Conservation (phyloP, 129 eudicot species). For the Escallonia rubra region DNA sequence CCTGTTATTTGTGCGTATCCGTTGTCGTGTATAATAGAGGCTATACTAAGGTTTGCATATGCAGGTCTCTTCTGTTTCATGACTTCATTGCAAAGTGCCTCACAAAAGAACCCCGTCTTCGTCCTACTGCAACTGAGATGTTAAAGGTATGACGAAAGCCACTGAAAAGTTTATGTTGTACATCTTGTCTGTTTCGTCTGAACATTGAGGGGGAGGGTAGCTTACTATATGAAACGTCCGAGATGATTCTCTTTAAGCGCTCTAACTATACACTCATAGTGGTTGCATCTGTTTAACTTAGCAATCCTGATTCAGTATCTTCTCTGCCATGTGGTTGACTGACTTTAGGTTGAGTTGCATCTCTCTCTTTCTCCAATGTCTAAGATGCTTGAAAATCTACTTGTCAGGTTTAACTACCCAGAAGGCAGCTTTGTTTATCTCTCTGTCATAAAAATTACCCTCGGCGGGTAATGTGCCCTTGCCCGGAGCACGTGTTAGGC, state of each 20-base stretch:
- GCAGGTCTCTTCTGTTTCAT: conserved; percentile 97
- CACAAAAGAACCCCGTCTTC: conserved; percentile 86
- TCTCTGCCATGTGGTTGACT: not conserved
- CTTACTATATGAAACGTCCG: not conserved
- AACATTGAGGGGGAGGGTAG: not conserved
- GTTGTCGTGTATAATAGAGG: no score
- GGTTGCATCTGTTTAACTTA: not conserved
- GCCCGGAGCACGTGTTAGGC: no score
- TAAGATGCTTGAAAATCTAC: no score
- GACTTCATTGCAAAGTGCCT: conserved; percentile 96
- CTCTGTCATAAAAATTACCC: no score
- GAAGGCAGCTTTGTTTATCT: no score
- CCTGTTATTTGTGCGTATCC: no score
- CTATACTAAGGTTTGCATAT: conserved; percentile 20
- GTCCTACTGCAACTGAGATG: conserved; percentile 95
- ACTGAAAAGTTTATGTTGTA: conserved; percentile 15
- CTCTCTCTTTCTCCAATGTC: no score
- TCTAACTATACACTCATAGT: not conserved
- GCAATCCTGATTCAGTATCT: not conserved
- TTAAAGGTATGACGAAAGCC: conserved; percentile 53
- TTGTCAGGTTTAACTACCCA: no score
- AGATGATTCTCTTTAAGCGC: no score
- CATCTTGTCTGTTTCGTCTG: not conserved
- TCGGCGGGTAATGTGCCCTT: no score
- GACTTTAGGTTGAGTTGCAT: not conserved